Conservation (phyloP, 495 filamentous ascomycete genomes). For the Poronia punctata region DNA sequence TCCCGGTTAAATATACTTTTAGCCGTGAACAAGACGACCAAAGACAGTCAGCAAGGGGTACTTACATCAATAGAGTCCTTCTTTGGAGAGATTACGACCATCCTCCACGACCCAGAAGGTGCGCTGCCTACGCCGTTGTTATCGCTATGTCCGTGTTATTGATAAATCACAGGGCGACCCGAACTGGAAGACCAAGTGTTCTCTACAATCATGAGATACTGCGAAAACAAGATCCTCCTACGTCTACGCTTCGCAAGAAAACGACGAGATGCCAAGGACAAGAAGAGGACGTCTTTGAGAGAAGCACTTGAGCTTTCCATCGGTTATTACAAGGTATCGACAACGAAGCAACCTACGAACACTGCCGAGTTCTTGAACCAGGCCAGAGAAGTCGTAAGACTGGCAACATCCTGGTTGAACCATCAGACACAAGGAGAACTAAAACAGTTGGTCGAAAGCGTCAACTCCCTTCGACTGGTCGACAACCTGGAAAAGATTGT, state of each 20-base stretch:
- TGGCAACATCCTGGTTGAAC: slow-evolving; percentile 6
- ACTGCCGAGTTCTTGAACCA: background rate
- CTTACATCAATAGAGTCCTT: slow-evolving; percentile 24
- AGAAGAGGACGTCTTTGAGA: slow-evolving; percentile 16
- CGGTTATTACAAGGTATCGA: slow-evolving; percentile 1
- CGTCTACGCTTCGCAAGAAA: slow-evolving; percentile 20
- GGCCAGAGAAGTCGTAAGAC: slow-evolving; percentile 8
- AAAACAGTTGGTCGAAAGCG: slow-evolving; percentile 10
- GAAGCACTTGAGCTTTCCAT: slow-evolving; percentile 15
- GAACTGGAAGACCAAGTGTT: slow-evolving; percentile 23
- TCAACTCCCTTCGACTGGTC: slow-evolving; percentile 9
- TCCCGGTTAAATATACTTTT: slow-evolving; percentile 27
- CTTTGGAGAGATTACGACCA: slow-evolving; percentile 24
- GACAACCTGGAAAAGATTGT: slow-evolving; percentile 3
- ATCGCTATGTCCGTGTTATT: too few relatives aligned
- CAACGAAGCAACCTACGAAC: background rate
- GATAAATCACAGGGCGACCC: slow-evolving; percentile 1
- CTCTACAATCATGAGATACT: slow-evolving; percentile 29
- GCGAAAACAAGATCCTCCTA: slow-evolving; percentile 25
- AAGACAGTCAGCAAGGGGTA: slow-evolving; percentile 2
- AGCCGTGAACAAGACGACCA: slow-evolving; percentile 28
- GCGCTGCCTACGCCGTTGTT: slow-evolving; percentile 10
- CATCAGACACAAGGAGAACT: slow-evolving; percentile 2
- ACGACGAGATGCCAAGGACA: slow-evolving; percentile 1
- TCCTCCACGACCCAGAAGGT: slow-evolving; percentile 14